Evolutionary conservation across 768 basidiomycete genomes (phyloP).

Genomic region (Mycena crocata): DNA sequence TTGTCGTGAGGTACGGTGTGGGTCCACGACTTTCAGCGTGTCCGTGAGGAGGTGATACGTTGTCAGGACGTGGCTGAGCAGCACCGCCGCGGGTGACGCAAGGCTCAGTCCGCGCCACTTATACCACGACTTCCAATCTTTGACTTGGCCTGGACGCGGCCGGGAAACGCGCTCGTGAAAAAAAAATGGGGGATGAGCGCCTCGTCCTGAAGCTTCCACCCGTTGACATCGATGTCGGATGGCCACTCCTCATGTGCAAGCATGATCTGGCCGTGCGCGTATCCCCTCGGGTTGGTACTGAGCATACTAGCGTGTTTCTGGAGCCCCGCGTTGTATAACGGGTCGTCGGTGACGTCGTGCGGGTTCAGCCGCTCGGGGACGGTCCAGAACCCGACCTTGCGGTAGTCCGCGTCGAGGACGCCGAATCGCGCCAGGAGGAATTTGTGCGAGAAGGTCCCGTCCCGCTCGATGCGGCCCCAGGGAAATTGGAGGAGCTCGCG

Average conservation of each 20-base stretch:
- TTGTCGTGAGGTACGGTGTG: slow-evolving; percentile 31
- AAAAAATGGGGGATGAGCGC: slow-evolving; percentile 43
- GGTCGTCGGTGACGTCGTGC: slow-evolving; percentile 35
- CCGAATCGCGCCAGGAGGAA: slow-evolving; percentile 49
- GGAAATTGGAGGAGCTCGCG: slow-evolving; percentile 50
- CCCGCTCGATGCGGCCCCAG: slow-evolving; percentile 55
- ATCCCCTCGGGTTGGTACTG: slow-evolving; percentile 28
- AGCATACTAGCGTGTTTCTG: slow-evolving; percentile 3
- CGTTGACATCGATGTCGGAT: slow-evolving; percentile 44
- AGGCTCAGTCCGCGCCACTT: slow-evolving; percentile 52
- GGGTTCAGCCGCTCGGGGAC: slow-evolving; percentile 42
- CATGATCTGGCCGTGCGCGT: slow-evolving; percentile 48
- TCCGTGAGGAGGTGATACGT: slow-evolving; percentile 50
- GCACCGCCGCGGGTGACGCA: slow-evolving; percentile 52
- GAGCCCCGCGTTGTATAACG: background rate
- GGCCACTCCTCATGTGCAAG: slow-evolving; percentile 39
- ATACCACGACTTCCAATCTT: slow-evolving; percentile 58
- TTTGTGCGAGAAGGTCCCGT: slow-evolving; percentile 51
- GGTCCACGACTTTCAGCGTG: slow-evolving; percentile 44
- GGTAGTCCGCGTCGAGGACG: slow-evolving; percentile 46
- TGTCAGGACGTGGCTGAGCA: slow-evolving; percentile 54
- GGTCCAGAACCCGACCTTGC: slow-evolving; percentile 52
- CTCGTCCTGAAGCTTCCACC: slow-evolving; percentile 47
- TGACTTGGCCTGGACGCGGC: slow-evolving; percentile 41
- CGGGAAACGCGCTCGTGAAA: slow-evolving; percentile 41